Percentiles rank a stretch among this genome's conserved stretches.
Conservation (phyloP, 2,329 filamentous ascomycete species). For the Fusarium sarcochroum region DNA sequence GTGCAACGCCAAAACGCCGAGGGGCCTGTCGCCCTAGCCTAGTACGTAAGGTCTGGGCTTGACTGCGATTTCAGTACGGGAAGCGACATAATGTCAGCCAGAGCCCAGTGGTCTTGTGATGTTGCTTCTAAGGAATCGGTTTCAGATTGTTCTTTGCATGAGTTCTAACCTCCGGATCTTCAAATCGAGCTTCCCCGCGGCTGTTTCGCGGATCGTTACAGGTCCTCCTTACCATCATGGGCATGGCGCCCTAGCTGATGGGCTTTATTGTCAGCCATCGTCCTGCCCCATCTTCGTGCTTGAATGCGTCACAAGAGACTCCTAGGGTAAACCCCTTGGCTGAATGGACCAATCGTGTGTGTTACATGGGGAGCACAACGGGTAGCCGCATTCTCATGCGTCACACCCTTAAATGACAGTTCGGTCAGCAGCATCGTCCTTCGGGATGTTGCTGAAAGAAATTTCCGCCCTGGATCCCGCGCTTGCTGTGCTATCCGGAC, state of each 20-base stretch:
- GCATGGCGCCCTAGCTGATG: slow-evolving; percentile 23
- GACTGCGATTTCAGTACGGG: slow-evolving; percentile 42
- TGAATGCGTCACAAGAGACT: slow-evolving; percentile 28
- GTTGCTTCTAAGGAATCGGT: slow-evolving; percentile 23
- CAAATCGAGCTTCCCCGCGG: slow-evolving; percentile 29
- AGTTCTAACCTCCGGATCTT: slow-evolving; percentile 30
- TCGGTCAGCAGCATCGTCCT: slow-evolving; percentile 38
- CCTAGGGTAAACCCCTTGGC: slow-evolving; percentile 24
- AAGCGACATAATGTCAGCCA: slow-evolving; percentile 42
- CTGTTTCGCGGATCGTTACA: slow-evolving; percentile 36
- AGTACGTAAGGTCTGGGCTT: slow-evolving; percentile 18
- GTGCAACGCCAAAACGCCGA: slow-evolving; percentile 36
- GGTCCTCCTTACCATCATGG: slow-evolving; percentile 13
- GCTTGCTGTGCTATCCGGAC: slow-evolving; percentile 24
- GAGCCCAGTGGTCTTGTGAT: slow-evolving; percentile 45
- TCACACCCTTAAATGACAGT: slow-evolving; percentile 47
- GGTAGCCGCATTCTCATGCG: slow-evolving; percentile 27
- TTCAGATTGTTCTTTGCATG: slow-evolving; percentile 39
- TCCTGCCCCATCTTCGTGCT: slow-evolving; percentile 18
- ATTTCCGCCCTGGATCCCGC: slow-evolving; percentile 40
- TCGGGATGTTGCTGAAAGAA: slow-evolving; percentile 43
- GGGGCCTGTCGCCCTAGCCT: slow-evolving; percentile 10
- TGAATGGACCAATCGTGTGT: slow-evolving; percentile 36
- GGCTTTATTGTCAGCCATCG: slow-evolving; percentile 30
- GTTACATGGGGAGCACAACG: slow-evolving; percentile 28